A percentile compares a stretch with the other conserved stretches of the same genome.
These are phyloP conservation scores for Clarireedia monteithiana DNA, from an alignment of 2,329 filamentous ascomycete species.

Conservation along the genomic window DNA sequence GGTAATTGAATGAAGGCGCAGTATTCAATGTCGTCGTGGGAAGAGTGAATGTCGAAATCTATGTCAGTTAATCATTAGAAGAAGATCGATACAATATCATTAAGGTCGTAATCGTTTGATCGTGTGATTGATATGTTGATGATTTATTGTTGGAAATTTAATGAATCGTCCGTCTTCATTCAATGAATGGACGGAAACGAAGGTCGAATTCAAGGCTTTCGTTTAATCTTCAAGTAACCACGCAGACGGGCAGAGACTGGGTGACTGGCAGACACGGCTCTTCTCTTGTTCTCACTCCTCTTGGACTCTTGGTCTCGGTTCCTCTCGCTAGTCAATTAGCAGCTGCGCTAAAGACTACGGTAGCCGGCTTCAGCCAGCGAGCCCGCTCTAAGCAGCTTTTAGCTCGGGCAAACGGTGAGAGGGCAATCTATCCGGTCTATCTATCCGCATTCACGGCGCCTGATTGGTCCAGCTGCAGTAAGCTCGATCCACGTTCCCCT, in stretches of 20 bases:
- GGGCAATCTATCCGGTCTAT: too few relatives aligned
- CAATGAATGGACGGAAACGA: too few relatives aligned
- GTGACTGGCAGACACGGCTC: background rate
- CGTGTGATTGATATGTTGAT: background rate
- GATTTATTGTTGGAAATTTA: background rate
- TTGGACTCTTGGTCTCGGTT: background rate
- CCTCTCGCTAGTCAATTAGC: background rate
- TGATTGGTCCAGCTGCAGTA: too few relatives aligned
- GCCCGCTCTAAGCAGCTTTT: too few relatives aligned
- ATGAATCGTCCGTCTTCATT: background rate
- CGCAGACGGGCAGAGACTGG: too few relatives aligned
- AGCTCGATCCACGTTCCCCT: too few relatives aligned
- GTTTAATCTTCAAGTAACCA: too few relatives aligned
- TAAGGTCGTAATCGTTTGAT: constrained; percentile 10
- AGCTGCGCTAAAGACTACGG: background rate
- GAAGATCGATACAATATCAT: background rate
- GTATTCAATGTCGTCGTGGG: background rate
- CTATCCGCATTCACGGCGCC: too few relatives aligned
- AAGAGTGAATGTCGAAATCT: background rate
- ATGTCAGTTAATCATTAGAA: background rate
- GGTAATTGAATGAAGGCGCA: background rate
- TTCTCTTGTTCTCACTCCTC: background rate
- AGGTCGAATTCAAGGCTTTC: too few relatives aligned
- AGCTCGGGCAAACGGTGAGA: too few relatives aligned
- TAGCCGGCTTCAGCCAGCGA: background rate